Evolutionary conservation across 129 eudicot species (phyloP).

Genomic region (Tagetes erecta): DNA sequence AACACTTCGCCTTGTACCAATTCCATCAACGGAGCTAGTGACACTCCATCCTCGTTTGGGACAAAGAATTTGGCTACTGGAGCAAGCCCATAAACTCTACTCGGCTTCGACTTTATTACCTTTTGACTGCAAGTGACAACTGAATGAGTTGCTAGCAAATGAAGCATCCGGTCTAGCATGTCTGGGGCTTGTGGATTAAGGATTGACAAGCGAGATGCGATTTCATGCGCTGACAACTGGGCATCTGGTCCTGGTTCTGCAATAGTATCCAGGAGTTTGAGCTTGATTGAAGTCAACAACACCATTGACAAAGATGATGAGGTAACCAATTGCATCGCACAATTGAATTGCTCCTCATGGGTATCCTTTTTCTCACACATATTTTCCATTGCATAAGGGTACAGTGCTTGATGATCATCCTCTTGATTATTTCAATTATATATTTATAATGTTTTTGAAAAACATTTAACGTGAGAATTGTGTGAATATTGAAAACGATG

Average conservation of each 20-base stretch:
- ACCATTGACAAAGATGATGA: conserved; percentile 2
- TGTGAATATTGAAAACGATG: too few species aligned
- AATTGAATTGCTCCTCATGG: not conserved
- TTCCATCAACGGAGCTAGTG: not conserved
- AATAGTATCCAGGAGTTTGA: not conserved
- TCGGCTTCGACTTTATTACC: not conserved
- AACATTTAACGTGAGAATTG: too few species aligned
- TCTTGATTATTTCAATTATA: not conserved
- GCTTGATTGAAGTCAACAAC: not conserved
- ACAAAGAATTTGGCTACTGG: not conserved
- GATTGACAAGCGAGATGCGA: not conserved
- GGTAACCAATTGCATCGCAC: conserved; percentile 2
- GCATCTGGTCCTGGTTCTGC: not conserved
- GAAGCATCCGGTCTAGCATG: conserved; percentile 6
- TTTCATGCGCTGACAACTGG: not conserved
- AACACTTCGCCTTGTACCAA: not conserved
- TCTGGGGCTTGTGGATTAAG: not conserved
- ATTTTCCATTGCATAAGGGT: not conserved
- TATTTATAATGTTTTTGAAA: too few species aligned
- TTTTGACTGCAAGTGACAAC: not conserved
- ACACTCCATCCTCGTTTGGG: conserved; percentile 2
- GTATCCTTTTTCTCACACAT: not conserved
- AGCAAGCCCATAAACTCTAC: not conserved
- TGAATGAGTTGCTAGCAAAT: not conserved
- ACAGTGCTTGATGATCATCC: not conserved